phyloP scores from a whole-genome alignment of 306 rosid species.

The Inga laurina region DNA sequence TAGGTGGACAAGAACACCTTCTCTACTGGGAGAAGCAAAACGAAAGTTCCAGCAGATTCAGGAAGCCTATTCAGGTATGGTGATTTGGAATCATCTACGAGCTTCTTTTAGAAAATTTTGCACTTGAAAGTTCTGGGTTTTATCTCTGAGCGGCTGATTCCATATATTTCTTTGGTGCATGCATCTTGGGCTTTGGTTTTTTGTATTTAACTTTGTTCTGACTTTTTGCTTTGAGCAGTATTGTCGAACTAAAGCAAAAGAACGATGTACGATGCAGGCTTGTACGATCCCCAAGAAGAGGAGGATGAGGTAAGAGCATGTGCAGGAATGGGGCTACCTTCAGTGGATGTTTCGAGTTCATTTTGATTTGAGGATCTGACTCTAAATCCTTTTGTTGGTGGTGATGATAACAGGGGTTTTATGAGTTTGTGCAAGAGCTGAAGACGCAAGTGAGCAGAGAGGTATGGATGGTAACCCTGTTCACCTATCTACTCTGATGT shows the following conservation, averaged over 20 bases:
- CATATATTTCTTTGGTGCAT: neutral
- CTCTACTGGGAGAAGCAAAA: conserved; percentile 59
- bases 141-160: neutral
- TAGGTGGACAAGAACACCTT: conserved; percentile 65
- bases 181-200: no score
- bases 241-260: conserved; percentile 69
- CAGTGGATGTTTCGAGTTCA: no score
- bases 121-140: neutral
- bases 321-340: neutral
- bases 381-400: neutral
- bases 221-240: conserved; percentile 41
- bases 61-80: conserved; percentile 82
- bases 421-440: conserved; percentile 71
- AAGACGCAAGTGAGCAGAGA: conserved; percentile 67
- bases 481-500: neutral
- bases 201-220: neutral
- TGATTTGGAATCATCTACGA: neutral
- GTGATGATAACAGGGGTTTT: no score
- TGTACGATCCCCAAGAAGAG: conserved; percentile 64
- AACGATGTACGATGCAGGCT: conserved; percentile 64
- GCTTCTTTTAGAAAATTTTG: neutral
- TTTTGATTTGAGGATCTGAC: neutral
- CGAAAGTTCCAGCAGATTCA: conserved; percentile 73
- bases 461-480: conserved; percentile 41
- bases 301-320: conserved; percentile 61